Evolutionary conservation across 257 asterid genomes (phyloP).

Genomic region (Dorcoceras hygrometricum): DNA sequence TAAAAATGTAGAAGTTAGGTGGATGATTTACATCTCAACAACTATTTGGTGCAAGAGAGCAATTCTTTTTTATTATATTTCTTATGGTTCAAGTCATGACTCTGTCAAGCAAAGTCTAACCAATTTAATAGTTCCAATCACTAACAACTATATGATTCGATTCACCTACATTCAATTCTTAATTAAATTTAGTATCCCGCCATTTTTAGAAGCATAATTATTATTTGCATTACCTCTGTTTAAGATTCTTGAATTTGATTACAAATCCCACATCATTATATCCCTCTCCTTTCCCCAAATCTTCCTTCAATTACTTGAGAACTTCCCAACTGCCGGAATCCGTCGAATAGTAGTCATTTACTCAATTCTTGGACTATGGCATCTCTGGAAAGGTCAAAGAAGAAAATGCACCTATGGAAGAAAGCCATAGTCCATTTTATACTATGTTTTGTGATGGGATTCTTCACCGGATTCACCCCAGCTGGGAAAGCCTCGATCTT

Average conservation of each 20-base stretch:
- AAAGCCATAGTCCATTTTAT: slow-evolving; percentile 72
- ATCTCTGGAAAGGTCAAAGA: slow-evolving; percentile 74
- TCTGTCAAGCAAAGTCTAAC: slow-evolving; percentile 36
- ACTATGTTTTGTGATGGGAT: slow-evolving; percentile 80
- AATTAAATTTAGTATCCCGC: slow-evolving; percentile 30
- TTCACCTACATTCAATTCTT: slow-evolving; percentile 32
- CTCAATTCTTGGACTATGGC: slow-evolving; percentile 37
- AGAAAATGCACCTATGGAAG: slow-evolving; percentile 66
- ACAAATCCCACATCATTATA: slow-evolving; percentile 12
- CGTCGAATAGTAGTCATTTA: background rate
- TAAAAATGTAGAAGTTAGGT: background rate
- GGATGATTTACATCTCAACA: background rate
- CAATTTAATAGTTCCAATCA: slow-evolving; percentile 25
- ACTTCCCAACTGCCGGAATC: background rate
- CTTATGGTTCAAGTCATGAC: slow-evolving; percentile 62
- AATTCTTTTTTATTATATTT: slow-evolving; percentile 21
- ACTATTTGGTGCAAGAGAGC: slow-evolving; percentile 52
- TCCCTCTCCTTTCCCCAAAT: background rate
- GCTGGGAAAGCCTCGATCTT: slow-evolving; percentile 43
- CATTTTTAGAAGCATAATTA: slow-evolving; percentile 21
- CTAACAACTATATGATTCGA: slow-evolving; percentile 26
- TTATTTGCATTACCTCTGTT: slow-evolving; percentile 2
- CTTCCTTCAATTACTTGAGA: background rate
- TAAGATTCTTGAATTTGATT: slow-evolving; percentile 15
- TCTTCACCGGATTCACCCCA: slow-evolving; percentile 91